These are phyloP conservation scores for Xylariaceae sp. DNA, from an alignment of 2,329 filamentous ascomycete genomes.

Conservation along the genomic window DNA sequence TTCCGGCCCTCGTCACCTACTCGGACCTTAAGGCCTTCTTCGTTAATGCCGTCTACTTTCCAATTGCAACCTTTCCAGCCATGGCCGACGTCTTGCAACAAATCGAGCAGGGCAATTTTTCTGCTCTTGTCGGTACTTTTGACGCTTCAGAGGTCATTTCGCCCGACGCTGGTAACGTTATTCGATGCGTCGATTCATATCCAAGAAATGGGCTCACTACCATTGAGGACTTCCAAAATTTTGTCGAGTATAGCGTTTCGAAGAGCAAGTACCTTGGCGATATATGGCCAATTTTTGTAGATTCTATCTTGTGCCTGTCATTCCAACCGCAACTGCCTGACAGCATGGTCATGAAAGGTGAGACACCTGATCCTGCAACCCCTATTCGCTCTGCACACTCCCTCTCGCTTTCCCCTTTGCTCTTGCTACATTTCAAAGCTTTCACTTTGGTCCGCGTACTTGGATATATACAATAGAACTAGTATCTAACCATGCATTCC, in stretches of 20 bases:
- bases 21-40: slow-evolving; percentile 30
- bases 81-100: slow-evolving; percentile 27
- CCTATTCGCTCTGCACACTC: not conserved
- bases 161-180: slow-evolving; percentile 21
- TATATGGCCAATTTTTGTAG: slow-evolving; percentile 26
- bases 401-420: slow-evolving; percentile 2
- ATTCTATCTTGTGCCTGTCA: slow-evolving; percentile 26
- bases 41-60: slow-evolving; percentile 21
- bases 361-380: slow-evolving; percentile 6
- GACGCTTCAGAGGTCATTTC: slow-evolving; percentile 6
- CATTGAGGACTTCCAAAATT: slow-evolving; percentile 25
- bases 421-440: not conserved
- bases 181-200: slow-evolving; percentile 30
- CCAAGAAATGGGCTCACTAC: slow-evolving; percentile 27
- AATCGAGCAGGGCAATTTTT: slow-evolving; percentile 26
- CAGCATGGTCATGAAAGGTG: slow-evolving; percentile 28
- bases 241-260: slow-evolving; percentile 22
- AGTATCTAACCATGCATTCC: slow-evolving; percentile 15
- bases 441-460: not conserved
- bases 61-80: slow-evolving; percentile 21
- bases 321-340: slow-evolving; percentile 26
- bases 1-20: slow-evolving; percentile 26
- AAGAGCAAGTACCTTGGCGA: slow-evolving; percentile 32
- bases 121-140: slow-evolving; percentile 24
- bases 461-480: slow-evolving; percentile 1